Base-by-base conservation (phyloP, 352 stramenopile species). In the Thalassiosira mediterranea region DNA sequence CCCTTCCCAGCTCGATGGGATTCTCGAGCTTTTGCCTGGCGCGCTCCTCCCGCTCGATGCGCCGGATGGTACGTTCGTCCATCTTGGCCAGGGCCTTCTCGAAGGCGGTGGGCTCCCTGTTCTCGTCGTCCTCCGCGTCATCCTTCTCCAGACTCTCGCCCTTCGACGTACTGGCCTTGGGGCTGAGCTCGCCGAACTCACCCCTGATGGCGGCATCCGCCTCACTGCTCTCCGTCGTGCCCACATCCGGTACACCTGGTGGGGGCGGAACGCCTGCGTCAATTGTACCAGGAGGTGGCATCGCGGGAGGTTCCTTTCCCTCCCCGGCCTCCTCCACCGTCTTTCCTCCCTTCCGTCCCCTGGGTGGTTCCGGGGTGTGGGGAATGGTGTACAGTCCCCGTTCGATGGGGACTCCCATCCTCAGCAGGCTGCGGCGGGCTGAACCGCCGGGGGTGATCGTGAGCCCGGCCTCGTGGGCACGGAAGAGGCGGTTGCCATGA, bases 401-500 rank as follows among this genome's bases (percentile, higher is more conserved):
- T 19, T 71, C 71, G 47, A 72, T 75, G 7, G 49, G n/a, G 3
- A 81, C 38, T 10, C 72, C 72, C 59, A 81, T 66, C 29, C 66
- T 62, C 42, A 56, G 61, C 17, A 81, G 62, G 4, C 31, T 64
- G 19, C 72, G 46, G 17, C 53, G 49, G 0, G 72, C 72, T 29
- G 48, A 69, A 2, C 72, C 72, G 34, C 28, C 7, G 8, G 54
- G 49, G 4, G 64, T 69, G 13, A 81, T 46, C 4, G 72, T 49
- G 8, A 81, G 49, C 37, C 72, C 72, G 25, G 72, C 72, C 59
- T 81, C 72, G 47, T 81, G 72, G 28, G 72, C 72, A 11, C 52
- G 58, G 51, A 72, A 81, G 8, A 81, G 53, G 46, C 72, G 64
- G 29, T 58, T n/a, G n/a, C n/a, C n/a, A n/a, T n/a, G n/a, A n/a